Base-by-base conservation (phyloP, 805 yeast species). In the Ogataea chonburiensis region DNA sequence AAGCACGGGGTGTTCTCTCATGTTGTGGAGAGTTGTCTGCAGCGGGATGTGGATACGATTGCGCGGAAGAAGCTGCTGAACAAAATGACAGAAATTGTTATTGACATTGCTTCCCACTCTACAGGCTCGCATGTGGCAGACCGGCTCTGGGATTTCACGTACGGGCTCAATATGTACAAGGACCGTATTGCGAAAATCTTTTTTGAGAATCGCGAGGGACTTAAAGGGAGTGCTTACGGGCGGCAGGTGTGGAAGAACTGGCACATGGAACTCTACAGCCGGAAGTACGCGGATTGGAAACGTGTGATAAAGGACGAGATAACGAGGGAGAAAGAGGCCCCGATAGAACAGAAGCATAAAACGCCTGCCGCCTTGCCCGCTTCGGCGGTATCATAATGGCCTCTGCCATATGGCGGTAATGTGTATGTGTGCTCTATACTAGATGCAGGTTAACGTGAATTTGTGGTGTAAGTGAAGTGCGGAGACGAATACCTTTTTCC, bases 221-320 rank as follows among this genome's bases (percentile, higher is more conserved):
- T 93, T 28, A 88, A 93, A 64, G 86, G 81, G 43, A 85, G 95
- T 55, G 74, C 68, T 9, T 93, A 91, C 54, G 98, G 98, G 22
- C 77, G 81, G 55, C 72, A 79, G 50, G 98, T 93, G 2, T 93
- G 97, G 98, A 86, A 82, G 58, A 91, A 91, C 59, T 93, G 97
- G 97, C 65, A 74, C 19, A 73, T 91, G 81, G 98, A 93, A 57
- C 63, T 80, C 50, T 91, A 78, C 52, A 56, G 66, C 8, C 71
- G 94, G 55, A 79, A 80, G 61, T 75, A 80, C 58, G 75, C 68
- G 53, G 96, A 88, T 53, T 91, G 98, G 98, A 86, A 83, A 61
- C 47, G 70, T 11, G 47, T 74, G 24, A 69, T 81, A 12, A 84
- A 47, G 31, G 44, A 39, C 11, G 24, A 31, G 14, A 32, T 23